Evolutionary conservation across 176 grass and related monocot species (phyloP).

Genomic region (Carex parvula): DNA sequence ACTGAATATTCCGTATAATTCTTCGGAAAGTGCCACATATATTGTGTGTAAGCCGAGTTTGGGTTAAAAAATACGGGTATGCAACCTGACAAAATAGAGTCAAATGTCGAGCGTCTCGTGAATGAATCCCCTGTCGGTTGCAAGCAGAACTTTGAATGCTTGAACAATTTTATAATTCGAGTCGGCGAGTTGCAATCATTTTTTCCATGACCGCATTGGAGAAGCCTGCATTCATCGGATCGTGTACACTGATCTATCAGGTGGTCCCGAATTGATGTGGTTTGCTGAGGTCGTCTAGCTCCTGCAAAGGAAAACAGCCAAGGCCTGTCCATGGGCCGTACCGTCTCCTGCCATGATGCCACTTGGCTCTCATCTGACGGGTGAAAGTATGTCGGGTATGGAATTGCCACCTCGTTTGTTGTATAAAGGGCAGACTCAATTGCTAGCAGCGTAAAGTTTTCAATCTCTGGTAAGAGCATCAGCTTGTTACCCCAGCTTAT

Average conservation of each 20-base stretch:
- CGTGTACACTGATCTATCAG: conserved; percentile 38
- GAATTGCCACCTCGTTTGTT: conserved; percentile 45
- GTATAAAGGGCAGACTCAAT: conserved; percentile 46
- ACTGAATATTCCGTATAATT: conserved; percentile 39
- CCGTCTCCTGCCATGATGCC: conserved; percentile 39
- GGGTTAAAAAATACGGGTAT: conserved; percentile 70
- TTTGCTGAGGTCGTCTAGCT: conserved; percentile 19
- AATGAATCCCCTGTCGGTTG: conserved; percentile 57
- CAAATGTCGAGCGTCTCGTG: conserved; percentile 53
- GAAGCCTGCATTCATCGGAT: conserved; percentile 33
- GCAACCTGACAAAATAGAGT: conserved; percentile 49
- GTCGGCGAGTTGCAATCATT: conserved; percentile 37
- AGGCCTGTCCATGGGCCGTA: conserved; percentile 17
- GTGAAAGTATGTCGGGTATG: conserved; percentile 74
- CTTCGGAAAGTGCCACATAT: conserved; percentile 51
- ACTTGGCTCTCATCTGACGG: conserved; percentile 40
- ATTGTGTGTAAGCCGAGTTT: conserved; percentile 39
- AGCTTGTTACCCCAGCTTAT: conserved; percentile 51
- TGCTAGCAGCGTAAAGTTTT: conserved; percentile 47
- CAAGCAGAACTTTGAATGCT: conserved; percentile 47
- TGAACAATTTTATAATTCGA: conserved; percentile 37
- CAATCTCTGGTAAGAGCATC: conserved; percentile 32
- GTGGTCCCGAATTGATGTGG: conserved; percentile 41
- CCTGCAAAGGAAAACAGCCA: conserved; percentile 54
- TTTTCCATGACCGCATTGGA: conserved; percentile 36